Percentiles rank a stretch among this genome's conserved stretches.
phyloP scores from a whole-genome alignment of 345 rosid genomes.

The Salix viminalis region DNA sequence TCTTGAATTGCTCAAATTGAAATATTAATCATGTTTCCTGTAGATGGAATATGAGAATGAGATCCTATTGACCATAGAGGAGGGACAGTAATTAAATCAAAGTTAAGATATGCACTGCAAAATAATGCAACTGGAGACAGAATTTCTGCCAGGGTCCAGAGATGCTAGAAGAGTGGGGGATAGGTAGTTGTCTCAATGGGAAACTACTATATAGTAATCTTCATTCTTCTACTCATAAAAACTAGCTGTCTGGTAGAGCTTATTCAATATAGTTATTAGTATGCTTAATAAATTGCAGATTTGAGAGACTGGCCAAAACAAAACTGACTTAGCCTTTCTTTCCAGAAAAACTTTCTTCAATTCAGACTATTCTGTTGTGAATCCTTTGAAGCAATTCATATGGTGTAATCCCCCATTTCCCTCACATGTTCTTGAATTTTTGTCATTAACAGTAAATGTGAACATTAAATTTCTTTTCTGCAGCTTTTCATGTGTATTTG shows the following conservation, averaged over 20 bases:
- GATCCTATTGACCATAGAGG: no score
- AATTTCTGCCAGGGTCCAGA: no score
- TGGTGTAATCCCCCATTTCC: not conserved
- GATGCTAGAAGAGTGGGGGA: not conserved
- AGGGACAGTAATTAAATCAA: no score
- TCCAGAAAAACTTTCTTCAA: not conserved
- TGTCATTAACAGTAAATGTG: not conserved
- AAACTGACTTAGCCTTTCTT: not conserved
- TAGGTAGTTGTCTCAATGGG: not conserved
- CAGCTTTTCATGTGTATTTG: not conserved
- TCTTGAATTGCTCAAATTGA: no score
- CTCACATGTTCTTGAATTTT: not conserved
- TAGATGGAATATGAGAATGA: no score
- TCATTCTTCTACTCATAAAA: constrained; percentile 1
- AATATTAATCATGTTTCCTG: no score
- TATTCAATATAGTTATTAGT: not conserved
- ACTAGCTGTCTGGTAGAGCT: not conserved
- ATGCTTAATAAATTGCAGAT: not conserved
- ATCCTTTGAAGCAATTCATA: not conserved
- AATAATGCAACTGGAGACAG: no score
- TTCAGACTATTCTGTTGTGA: not conserved
- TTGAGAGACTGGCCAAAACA: not conserved
- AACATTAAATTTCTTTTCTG: not conserved
- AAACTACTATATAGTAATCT: not conserved
- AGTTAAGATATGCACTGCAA: no score